Base-by-base conservation (phyloP, 2,329 filamentous ascomycete genomes). In the Hymenoscyphus linearis region DNA sequence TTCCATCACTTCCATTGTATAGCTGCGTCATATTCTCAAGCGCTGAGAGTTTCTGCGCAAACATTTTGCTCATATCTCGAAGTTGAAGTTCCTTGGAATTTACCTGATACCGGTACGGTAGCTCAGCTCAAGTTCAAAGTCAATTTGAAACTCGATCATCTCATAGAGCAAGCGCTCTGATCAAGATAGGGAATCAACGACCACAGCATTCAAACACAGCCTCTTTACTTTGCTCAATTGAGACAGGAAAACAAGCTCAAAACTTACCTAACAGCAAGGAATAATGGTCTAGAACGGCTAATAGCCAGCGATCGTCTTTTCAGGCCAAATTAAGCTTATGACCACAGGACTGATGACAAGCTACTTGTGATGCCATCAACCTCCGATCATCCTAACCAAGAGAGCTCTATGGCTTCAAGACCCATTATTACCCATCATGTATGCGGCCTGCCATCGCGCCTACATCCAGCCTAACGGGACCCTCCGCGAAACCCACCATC, bases 371-470 rank as follows among this genome's bases (percentile, higher is more conserved):
- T 12, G 50, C 12, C 16, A 31, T 50, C 57, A 52, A 57, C 37
- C 62, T 64, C 64, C 63, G 60, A 35, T 59, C 47, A 31, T 55
- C 56, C 37, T 40, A 65, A 60, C 62, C 54, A 61, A 62, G 50
- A 59, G 58, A 47, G 50, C 58, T 53, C 25, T 27, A 53, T 53
- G 50, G 50, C 26, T 10, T 26, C 27, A 53, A 58, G 34, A 55
- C 61, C 47, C 50, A 60, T 58, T 22, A 60, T 58, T 22, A 47
- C 10, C 40, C 22, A 2, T 47, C 40, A 22, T 47, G n/a, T 16
- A 53, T 58, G 62, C 63, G 61, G 57, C 65, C 66, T 63, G 56
- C 55, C 60, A 63, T 56, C 63, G 66, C 68, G 68, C 63, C 65
- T 67, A 62, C 60, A 27, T 55, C 47, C 31, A 55, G 50, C 56